A percentile compares a stretch with the other conserved stretches of the same genome.
Conservation (phyloP, 2,329 filamentous ascomycete species). For the Colletotrichum melonis region DNA sequence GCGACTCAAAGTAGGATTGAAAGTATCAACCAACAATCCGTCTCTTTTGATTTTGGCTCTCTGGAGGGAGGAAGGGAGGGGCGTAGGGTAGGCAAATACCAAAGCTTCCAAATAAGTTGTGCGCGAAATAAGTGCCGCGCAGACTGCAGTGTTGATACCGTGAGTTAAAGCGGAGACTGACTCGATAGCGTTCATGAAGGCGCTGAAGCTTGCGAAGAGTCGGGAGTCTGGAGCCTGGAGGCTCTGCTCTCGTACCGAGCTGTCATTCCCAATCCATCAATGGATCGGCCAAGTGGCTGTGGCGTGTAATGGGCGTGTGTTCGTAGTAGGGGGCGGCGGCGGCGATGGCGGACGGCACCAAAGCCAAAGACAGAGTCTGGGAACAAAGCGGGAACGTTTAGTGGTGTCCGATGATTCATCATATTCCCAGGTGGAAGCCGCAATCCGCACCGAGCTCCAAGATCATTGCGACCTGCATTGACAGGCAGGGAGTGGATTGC, state of each 20-base stretch:
- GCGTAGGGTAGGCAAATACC: neutral
- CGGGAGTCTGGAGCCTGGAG: neutral
- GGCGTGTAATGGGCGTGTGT: neutral
- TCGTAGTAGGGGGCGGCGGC: neutral
- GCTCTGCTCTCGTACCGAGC: neutral
- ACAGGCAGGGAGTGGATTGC: constrained; percentile 17
- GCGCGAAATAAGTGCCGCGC: neutral
- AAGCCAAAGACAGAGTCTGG: neutral
- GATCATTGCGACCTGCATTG: constrained; percentile 21
- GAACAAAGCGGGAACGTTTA: constrained; percentile 18
- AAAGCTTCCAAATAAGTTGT: neutral
- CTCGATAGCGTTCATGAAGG: neutral
- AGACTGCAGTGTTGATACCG: neutral
- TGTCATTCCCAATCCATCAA: neutral
- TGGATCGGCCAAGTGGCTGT: constrained; percentile 14
- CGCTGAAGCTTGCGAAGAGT: neutral
- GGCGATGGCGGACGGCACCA: neutral
- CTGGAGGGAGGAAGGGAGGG: neutral
- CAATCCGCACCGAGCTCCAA: constrained; percentile 10
- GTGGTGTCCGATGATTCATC: constrained; percentile 33
- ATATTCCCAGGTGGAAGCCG: constrained; percentile 2
- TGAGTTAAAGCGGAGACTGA: neutral
- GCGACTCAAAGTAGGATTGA: no score
- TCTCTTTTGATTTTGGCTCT: neutral
- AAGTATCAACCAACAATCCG: neutral